Evolutionary conservation across 2,329 filamentous ascomycete genomes (phyloP).

Genomic region (Pezicula neosporulosa): DNA sequence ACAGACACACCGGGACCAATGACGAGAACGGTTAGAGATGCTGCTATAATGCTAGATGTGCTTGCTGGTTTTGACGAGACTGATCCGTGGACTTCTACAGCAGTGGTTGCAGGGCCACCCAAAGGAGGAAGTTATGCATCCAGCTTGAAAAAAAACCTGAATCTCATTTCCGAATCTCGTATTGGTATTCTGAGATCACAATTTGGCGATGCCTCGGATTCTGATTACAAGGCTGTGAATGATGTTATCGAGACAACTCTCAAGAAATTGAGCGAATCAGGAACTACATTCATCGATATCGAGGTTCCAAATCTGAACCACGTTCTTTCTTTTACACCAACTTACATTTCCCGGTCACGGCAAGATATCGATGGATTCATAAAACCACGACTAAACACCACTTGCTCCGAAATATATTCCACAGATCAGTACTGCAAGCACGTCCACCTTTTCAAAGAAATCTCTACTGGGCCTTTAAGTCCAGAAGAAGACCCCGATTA

Average conservation of each 20-base stretch:
- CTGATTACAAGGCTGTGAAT: conserved; percentile 11
- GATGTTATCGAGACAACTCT: conserved; percentile 18
- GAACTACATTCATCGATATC: conserved; percentile 24
- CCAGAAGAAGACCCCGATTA: conserved; percentile 26
- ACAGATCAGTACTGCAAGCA: conserved; percentile 5
- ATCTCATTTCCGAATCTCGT: conserved; percentile 14
- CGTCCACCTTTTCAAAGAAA: conserved; percentile 7
- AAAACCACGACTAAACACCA: conserved; percentile 32
- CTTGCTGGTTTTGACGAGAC: conserved; percentile 25
- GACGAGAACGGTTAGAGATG: conserved; percentile 26
- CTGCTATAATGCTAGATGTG: conserved; percentile 27
- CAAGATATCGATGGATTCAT: conserved; percentile 29
- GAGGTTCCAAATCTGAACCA: conserved; percentile 22
- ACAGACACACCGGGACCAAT: conserved; percentile 30
- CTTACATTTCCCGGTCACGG: conserved; percentile 22
- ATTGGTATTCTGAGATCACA: conserved; percentile 26
- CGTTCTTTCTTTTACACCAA: conserved; percentile 21
- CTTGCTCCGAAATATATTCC: conserved; percentile 18
- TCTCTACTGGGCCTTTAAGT: conserved; percentile 14
- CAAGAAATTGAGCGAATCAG: conserved; percentile 10
- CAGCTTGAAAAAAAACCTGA: conserved; percentile 9
- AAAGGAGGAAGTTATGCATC: conserved; percentile 26
- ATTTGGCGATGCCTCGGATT: conserved; percentile 13
- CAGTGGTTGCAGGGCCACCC: conserved; percentile 19
- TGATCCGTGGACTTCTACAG: conserved; percentile 23